These are phyloP conservation scores for Knoxia roxburghii DNA, from an alignment of 257 asterid genomes.

Conservation along the genomic window DNA sequence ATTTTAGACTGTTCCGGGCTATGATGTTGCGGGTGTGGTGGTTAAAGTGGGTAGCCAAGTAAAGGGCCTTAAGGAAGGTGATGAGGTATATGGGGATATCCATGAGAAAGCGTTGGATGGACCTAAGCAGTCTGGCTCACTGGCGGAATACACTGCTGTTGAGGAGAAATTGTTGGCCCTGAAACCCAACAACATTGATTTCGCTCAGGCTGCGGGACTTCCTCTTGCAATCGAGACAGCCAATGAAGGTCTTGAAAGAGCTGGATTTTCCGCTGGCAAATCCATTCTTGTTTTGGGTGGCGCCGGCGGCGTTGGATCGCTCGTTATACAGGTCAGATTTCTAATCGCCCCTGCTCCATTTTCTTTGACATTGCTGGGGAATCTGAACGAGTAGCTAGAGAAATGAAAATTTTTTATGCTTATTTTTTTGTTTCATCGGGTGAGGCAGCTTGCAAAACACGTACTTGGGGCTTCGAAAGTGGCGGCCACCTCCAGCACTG, in stretches of 20 bases:
- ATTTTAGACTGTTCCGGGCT: constrained; percentile 78
- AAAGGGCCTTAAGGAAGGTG: constrained; percentile 73
- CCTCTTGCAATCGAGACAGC: constrained; percentile 93
- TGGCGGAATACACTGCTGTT: constrained; percentile 80
- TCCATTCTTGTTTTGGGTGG: constrained; percentile 96
- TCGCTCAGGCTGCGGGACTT: constrained; percentile 69
- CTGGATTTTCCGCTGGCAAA: constrained; percentile 65
- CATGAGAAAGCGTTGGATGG: constrained; percentile 74
- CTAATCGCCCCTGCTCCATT: too few relatives aligned
- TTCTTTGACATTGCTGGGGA: not conserved
- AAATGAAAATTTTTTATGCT: not conserved
- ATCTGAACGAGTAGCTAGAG: not conserved
- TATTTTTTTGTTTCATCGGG: not conserved
- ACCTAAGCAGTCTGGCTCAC: constrained; percentile 71
- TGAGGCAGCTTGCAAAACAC: constrained; percentile 69
- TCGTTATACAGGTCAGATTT: constrained; percentile 83
- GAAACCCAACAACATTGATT: constrained; percentile 69
- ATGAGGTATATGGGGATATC: constrained; percentile 80
- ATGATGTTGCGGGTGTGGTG: constrained; percentile 89
- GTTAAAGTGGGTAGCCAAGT: constrained; percentile 84
- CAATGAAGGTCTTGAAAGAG: constrained; percentile 74
- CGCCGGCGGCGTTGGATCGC: constrained; percentile 95
- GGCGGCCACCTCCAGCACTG: constrained; percentile 78
- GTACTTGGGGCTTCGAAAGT: constrained; percentile 86
- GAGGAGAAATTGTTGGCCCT: constrained; percentile 82